Conservation (phyloP, 164 flowering plant species). For the Amborella trichopoda region DNA sequence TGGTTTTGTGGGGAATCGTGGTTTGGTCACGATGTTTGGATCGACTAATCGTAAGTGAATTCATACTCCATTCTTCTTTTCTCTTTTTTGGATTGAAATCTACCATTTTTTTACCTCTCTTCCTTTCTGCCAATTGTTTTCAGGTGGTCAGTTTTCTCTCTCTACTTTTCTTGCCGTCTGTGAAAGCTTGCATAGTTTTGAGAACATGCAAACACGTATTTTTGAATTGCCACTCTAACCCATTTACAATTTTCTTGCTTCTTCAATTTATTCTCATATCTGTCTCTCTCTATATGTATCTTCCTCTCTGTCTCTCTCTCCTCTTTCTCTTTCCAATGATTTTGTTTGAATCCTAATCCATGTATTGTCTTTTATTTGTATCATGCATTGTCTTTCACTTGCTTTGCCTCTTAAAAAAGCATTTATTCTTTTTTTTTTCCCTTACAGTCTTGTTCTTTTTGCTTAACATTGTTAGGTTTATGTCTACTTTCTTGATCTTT, state of each 20-base stretch:
- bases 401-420: no score
- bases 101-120: neutral
- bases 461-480: no score
- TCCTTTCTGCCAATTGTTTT: constrained; percentile 7
- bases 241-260: neutral
- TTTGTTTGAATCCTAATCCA: no score
- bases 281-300: neutral
- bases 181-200: neutral
- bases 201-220: neutral
- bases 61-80: constrained; percentile 2
- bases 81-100: neutral
- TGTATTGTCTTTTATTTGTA: no score
- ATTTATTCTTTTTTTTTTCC: no score
- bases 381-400: no score
- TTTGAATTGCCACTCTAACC: neutral
- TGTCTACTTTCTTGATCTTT: no score
- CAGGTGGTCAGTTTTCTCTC: neutral
- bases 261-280: neutral
- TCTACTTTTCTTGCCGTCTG: neutral
- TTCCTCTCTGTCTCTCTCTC: neutral
- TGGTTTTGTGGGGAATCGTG: neutral
- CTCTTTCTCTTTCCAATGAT: neutral
- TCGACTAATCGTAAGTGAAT: constrained; percentile 29
- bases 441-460: no score
- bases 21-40: constrained; percentile 28